These are phyloP conservation scores for Schizopora paradoxa DNA, from an alignment of 1,284 basidiomycete genomes.

Conservation along the genomic window DNA sequence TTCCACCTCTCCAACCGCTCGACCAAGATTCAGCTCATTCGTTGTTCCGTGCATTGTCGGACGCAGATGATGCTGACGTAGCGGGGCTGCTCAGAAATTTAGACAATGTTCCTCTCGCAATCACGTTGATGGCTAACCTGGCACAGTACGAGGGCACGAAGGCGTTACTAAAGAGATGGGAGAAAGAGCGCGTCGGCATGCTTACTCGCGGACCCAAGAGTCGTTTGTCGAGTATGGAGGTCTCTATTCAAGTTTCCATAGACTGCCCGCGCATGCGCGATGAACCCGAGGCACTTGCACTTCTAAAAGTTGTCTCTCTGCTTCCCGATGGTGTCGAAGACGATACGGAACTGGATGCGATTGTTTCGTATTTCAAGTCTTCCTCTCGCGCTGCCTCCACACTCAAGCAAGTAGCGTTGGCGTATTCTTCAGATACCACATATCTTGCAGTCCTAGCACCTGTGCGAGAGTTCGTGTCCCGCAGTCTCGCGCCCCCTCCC, in stretches of 20 bases:
- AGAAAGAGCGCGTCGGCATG: not conserved
- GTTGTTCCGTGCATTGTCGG: not conserved
- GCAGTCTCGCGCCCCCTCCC: too few relatives aligned
- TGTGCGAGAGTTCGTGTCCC: too few relatives aligned
- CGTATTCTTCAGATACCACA: too few relatives aligned
- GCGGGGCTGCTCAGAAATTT: not conserved
- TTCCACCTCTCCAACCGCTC: not conserved
- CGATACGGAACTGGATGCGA: too few relatives aligned
- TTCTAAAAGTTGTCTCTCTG: not conserved
- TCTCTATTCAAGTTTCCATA: slow-evolving; percentile 1
- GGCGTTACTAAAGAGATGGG: slow-evolving; percentile 1
- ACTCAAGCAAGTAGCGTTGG: too few relatives aligned
- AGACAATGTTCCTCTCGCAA: not conserved
- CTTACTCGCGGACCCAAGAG: not conserved
- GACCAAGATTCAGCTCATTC: not conserved
- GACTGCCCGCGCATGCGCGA: not conserved
- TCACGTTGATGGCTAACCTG: not conserved
- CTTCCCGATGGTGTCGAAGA: slow-evolving; percentile 2
- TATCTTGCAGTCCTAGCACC: too few relatives aligned
- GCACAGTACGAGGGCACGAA: not conserved
- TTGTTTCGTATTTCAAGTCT: too few relatives aligned
- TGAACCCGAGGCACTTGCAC: not conserved
- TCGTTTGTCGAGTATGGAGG: not conserved
- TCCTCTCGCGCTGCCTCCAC: too few relatives aligned
- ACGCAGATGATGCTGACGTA: not conserved